Evolutionary conservation across 176 grass and related monocot species (phyloP).

Genomic region (Zizania latifolia): DNA sequence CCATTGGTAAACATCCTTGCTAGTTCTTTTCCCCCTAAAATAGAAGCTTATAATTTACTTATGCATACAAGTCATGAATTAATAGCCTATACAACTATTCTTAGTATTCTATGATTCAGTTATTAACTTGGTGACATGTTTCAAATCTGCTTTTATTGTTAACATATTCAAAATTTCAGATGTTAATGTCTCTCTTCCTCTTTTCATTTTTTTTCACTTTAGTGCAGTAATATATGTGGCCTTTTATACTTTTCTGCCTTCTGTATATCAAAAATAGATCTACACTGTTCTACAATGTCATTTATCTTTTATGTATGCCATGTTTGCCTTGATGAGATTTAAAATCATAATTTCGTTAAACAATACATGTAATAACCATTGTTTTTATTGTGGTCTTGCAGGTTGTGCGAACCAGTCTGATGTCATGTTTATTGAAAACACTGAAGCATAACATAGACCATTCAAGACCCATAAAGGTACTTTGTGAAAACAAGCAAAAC

Average conservation of each 20-base stretch:
- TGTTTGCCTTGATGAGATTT: background rate
- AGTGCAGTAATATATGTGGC: background rate
- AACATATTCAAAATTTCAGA: background rate
- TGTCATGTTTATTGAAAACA: slow-evolving; percentile 92
- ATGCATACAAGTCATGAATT: background rate
- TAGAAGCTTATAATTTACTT: background rate
- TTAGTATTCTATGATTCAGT: background rate
- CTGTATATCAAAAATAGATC: background rate
- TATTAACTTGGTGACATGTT: background rate
- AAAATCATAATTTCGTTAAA: background rate
- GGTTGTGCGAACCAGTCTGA: slow-evolving; percentile 86
- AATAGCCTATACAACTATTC: background rate
- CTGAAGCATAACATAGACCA: slow-evolving; percentile 98
- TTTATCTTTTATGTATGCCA: background rate
- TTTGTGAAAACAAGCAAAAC: slow-evolving; percentile 2
- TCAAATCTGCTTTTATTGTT: background rate
- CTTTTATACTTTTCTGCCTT: slow-evolving; percentile 8
- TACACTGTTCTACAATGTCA: background rate
- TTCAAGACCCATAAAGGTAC: slow-evolving; percentile 92
- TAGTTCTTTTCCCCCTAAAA: background rate
- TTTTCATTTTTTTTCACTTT: background rate
- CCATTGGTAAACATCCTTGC: background rate
- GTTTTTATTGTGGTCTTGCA: slow-evolving; percentile 37
- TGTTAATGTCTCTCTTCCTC: background rate
- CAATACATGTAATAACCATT: background rate